phyloP scores from a whole-genome alignment of 306 rosid genomes.

The Luffa aegyptiaca region DNA sequence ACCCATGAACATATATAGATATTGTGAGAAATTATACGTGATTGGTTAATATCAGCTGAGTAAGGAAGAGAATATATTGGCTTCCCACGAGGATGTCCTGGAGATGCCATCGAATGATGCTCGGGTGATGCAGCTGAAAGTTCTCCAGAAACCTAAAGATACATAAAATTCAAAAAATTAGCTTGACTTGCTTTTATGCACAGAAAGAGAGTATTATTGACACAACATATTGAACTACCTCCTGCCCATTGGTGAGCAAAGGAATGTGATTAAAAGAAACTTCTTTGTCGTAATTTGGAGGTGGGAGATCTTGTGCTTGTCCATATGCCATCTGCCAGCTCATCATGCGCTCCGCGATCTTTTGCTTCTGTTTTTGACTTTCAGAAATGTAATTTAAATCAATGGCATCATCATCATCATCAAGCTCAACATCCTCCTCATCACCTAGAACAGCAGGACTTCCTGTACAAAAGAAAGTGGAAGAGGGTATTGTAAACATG shows the following conservation, averaged over 20 bases:
- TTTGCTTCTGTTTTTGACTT: conserved; percentile 70
- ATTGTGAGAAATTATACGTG: conserved; percentile 38
- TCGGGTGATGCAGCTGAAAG: conserved; percentile 92
- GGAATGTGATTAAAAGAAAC: conserved; percentile 68
- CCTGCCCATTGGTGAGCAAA: conserved; percentile 54
- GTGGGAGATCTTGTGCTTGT: conserved; percentile 46
- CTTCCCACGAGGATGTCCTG: conserved; percentile 56
- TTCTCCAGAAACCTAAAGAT: conserved; percentile 79
- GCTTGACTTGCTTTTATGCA: neutral
- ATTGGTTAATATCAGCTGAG: conserved; percentile 65
- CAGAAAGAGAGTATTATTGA: neutral
- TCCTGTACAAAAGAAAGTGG: conserved; percentile 27
- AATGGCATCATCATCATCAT: conserved; percentile 34
- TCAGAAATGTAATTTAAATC: conserved; percentile 66
- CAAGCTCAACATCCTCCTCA: conserved; percentile 44
- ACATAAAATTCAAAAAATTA: neutral
- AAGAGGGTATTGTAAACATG: neutral
- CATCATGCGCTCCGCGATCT: conserved; percentile 79
- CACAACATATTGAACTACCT: conserved; percentile 38
- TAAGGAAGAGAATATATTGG: conserved; percentile 55
- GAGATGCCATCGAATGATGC: conserved; percentile 81
- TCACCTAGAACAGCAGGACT: conserved; percentile 88
- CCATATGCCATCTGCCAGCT: conserved; percentile 79
- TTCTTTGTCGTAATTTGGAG: conserved; percentile 68
- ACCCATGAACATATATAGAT: conserved; percentile 6